Base-by-base conservation (phyloP, 2,329 filamentous ascomycete genomes). In the Fusarium luffae region DNA sequence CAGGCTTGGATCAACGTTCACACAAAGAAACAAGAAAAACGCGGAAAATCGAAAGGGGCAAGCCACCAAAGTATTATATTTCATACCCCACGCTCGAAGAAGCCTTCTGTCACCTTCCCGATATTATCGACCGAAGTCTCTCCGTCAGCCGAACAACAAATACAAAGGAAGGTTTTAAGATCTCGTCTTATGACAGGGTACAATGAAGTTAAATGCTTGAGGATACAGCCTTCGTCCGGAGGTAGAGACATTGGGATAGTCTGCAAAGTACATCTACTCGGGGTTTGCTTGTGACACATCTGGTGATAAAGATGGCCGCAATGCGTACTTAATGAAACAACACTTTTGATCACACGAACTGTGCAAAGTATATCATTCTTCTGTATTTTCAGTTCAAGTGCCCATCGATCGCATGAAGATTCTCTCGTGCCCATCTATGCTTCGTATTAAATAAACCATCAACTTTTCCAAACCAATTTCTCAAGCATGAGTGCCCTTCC, bases 341-440 rank as follows among this genome's bases (percentile, higher is more conserved):
- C n/a, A n/a, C n/a, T n/a, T n/a, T n/a, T n/a, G n/a, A n/a, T n/a
- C n/a, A n/a, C n/a, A n/a, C n/a, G n/a, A n/a, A n/a, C n/a, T n/a
- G n/a, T 37, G 10, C 34, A 37, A 37, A n/a, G 34, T 37, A n/a
- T 10, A 37, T n/a, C 18, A n/a, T n/a, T 37, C 10, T 6, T 12
- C 10, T 37, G 5, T 11, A 37, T n/a, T 0, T 37, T 3, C 9
- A n/a, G 18, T n/a, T 37, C 34, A 37, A 2, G 18, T 37, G 0
- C 34, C 5, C 18, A 37, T 18, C 6, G 34, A n/a, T 37, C 5
- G 9, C 10, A n/a, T n/a, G 5, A 37, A n/a, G 5, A 4, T 12
- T n/a, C 5, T 7, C 10, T 7, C 18, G 3, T 11, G 10, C 18
- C 18, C 1, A 37, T 37, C 18, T n/a, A 1, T n/a, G 4, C 10